phyloP scores from a whole-genome alignment of 2,329 filamentous ascomycete species.

The Colletotrichum sp. region DNA sequence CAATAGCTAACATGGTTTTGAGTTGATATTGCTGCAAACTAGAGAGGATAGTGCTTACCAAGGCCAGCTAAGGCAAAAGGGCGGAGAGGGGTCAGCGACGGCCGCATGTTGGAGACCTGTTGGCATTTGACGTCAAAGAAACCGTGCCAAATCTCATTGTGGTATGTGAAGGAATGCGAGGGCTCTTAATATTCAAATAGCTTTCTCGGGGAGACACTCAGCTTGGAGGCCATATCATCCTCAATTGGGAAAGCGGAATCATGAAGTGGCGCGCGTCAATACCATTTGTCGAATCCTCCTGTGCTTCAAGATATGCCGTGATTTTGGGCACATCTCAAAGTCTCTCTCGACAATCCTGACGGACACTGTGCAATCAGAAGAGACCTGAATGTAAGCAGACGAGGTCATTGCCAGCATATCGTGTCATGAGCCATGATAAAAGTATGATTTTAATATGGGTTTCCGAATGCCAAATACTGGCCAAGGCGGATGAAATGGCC shows the following conservation, averaged over 20 bases:
- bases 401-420: not conserved
- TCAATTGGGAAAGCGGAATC: not conserved
- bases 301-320: not conserved
- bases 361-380: not conserved
- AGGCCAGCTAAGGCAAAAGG: constrained; percentile 10
- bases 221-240: not conserved
- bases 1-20: not conserved
- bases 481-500: not conserved
- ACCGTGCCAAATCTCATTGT: not conserved
- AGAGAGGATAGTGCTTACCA: not conserved
- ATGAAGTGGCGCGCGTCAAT: not conserved
- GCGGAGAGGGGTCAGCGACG: not conserved
- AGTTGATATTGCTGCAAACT: not conserved
- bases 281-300: not conserved
- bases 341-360: not conserved
- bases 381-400: not conserved
- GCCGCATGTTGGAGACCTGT: constrained; percentile 15
- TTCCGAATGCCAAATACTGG: not conserved
- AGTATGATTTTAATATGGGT: not conserved
- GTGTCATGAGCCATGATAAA: not conserved
- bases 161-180: not conserved
- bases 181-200: not conserved
- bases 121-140: not conserved
- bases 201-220: not conserved
- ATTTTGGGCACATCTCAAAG: not conserved